These are phyloP conservation scores for Colletotrichum sp. DNA, from an alignment of 2,329 filamentous ascomycete species.

Conservation along the genomic window DNA sequence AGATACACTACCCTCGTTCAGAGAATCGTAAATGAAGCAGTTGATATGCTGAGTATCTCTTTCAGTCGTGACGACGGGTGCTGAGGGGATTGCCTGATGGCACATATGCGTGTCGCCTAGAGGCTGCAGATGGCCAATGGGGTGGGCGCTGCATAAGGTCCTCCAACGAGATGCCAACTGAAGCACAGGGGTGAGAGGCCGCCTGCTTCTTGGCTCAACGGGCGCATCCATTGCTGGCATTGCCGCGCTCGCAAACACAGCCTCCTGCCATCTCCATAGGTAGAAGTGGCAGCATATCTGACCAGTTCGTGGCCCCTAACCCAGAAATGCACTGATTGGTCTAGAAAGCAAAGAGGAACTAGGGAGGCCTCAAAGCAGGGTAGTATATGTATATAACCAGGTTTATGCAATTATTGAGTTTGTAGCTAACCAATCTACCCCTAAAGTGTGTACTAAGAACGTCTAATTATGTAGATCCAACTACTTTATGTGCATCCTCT, in stretches of 20 bases:
- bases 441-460: background rate
- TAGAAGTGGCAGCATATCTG: background rate
- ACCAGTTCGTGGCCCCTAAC: background rate
- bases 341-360: background rate
- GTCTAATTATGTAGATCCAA: background rate
- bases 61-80: too few species aligned
- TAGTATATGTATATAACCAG: background rate
- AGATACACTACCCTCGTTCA: accelerated
- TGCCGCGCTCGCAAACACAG: background rate
- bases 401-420: background rate
- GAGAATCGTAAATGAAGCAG: background rate
- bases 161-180: too few species aligned
- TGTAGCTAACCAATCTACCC: background rate
- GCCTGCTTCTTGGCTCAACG: background rate
- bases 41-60: background rate
- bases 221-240: background rate
- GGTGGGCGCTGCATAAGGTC: too few species aligned
- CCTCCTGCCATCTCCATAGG: background rate
- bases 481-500: background rate
- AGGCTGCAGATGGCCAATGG: too few species aligned
- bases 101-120: too few species aligned
- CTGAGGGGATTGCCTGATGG: too few species aligned
- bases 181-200: too few species aligned
- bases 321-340: background rate
- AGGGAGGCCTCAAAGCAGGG: background rate